Base-by-base conservation (phyloP, 257 asterid genomes). In the Anisodus tanguticus region DNA sequence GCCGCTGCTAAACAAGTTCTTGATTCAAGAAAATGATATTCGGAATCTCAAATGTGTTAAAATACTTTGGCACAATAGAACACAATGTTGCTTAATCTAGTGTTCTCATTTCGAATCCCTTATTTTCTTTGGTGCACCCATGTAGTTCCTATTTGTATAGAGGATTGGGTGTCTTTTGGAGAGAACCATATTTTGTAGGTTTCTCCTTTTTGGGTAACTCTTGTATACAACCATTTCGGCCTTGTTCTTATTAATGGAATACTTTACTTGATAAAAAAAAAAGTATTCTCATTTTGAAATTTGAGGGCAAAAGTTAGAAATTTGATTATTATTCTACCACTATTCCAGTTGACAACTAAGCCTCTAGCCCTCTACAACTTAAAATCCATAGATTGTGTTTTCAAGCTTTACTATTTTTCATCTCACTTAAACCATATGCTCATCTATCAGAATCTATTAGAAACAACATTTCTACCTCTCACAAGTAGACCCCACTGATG, bases 291-390 rank as follows among this genome's bases (percentile, higher is more conserved):
- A 53, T 77, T 77, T 77, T 4, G 3, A 51, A 51, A 22, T 51
- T 76, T 51, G 15, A 26, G 22, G 63, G 63, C 45, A 49, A 13
- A 22, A 74, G 43, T 12, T 41, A 74, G 47, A 76, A 51, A 49
- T 76, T 76, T 51, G 81, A 22, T 12, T 76, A 26, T 76, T 35
- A 51, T 22, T 26, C 45, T 51, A 26, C 63, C 47, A 26, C 81
- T 51, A 35, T 67, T 45, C 39, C 47, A 51, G 81, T 53, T 13
- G 63, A 31, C 82, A 51, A 53, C 22, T 77, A 51, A 77, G 49
- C 64, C 15, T 51, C 15, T 77, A 53, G 64, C 53, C 64, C 15
- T 51, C 15, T 77, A 53, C 64, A 77, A 13, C 82, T 77, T 77
- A 26, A 77, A 22, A 53, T 77, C 49, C 64, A 77, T 77, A 22